These are phyloP conservation scores for Rosa chinensis DNA, from an alignment of 306 rosid species.

Conservation along the genomic window DNA sequence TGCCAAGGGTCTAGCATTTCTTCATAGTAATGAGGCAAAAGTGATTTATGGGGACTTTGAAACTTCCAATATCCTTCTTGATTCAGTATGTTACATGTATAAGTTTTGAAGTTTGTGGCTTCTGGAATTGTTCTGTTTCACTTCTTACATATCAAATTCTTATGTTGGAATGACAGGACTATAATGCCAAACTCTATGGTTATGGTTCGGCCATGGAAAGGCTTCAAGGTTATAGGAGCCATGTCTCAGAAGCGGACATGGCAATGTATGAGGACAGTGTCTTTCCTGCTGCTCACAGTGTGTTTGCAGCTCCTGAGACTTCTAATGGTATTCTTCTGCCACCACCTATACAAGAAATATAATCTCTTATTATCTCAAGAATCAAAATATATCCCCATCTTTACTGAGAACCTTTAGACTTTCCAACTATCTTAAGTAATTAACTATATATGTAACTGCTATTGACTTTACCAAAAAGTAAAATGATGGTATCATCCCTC, in stretches of 20 bases:
- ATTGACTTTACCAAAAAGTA: too few species aligned
- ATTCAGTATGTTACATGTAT: slow-evolving; percentile 46
- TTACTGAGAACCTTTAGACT: too few species aligned
- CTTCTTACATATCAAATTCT: slow-evolving; percentile 3
- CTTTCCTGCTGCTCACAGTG: slow-evolving; percentile 13
- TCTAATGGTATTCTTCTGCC: not conserved
- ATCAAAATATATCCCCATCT: too few species aligned
- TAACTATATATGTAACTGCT: too few species aligned
- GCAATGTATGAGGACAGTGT: slow-evolving; percentile 66
- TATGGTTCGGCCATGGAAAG: slow-evolving; percentile 93
- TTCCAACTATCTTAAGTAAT: too few species aligned
- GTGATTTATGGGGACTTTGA: slow-evolving; percentile 87
- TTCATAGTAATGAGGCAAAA: slow-evolving; percentile 84
- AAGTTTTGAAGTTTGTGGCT: slow-evolving; percentile 7
- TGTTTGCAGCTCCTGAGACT: slow-evolving; percentile 52
- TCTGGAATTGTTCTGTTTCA: slow-evolving; percentile 18
- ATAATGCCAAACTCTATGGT: slow-evolving; percentile 83
- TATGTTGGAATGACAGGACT: slow-evolving; percentile 46
- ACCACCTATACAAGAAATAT: not conserved
- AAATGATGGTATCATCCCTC: too few species aligned
- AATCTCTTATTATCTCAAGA: too few species aligned
- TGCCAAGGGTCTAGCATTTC: slow-evolving; percentile 59
- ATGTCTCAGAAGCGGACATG: slow-evolving; percentile 90
- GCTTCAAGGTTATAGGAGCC: slow-evolving; percentile 72
- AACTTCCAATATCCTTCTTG: slow-evolving; percentile 73